Evolutionary conservation across 164 flowering plant genomes (phyloP), one percentile per base, ranked within the genome.

Genomic region (Magnolia sinica): DNA sequence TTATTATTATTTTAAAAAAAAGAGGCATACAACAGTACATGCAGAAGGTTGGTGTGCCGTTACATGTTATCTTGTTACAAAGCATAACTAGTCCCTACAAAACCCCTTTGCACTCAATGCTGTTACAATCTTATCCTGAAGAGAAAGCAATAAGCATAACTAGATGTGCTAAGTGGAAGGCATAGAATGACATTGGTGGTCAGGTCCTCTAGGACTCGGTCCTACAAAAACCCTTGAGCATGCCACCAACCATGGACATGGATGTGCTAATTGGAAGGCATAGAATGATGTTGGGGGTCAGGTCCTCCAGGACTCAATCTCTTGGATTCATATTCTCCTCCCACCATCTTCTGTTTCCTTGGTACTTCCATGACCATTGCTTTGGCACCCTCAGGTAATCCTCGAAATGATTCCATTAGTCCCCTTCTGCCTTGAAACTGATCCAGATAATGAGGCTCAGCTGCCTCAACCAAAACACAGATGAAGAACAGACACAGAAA

Each of bases 291-390:
- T 19, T 76, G 76, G 5, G 82, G 79, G 67, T 79, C 82, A 22
- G 82, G 82, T 68, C 82, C 82, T 18, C 76, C 82, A 1, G 81
- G 81, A 45, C 81, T 79, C 20, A 64, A 18, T 24, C 81, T 70
- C 51, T 50, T 64, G 1, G 78, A 27, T 70, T 52, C 66, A 16
- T 61, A 74, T 2, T 59, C 31, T n/a, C 69, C 50, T 68, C 11
- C 8, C 6, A 24, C 19, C 71, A 64, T 7, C 80, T 20, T 13
- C 20, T 16, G 7, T 66, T 50, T 45, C 61, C 80, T 27, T n/a
- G 8, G 18, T 68, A 49, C 50, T 23, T 37, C 51, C 24, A 5
- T 20, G 37, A 70, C 23, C 24, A 50, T n/a, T 23, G 49, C 64
- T 37, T 67, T 71, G 31, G 1, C 66, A 70, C 45, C 55, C 8